Percentiles rank a stretch among this genome's conserved stretches.
These are phyloP conservation scores for Daedaleopsis nitida DNA, from an alignment of 768 basidiomycete species.

Conservation along the genomic window DNA sequence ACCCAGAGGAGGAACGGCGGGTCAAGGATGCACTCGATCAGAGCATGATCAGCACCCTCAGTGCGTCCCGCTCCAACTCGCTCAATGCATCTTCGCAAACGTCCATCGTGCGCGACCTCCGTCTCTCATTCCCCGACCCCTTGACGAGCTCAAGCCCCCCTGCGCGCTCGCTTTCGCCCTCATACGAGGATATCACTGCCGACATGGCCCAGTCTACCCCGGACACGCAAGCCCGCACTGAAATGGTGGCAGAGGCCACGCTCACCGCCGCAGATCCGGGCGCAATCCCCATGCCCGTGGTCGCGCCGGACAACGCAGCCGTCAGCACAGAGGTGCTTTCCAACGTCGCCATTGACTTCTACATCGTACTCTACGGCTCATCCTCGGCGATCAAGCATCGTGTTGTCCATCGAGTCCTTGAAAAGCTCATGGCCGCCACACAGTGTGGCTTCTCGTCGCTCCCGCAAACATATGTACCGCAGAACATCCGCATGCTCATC, in stretches of 20 bases:
- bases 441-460: conserved; percentile 29
- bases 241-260: conserved; percentile 5
- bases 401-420: conserved; percentile 59
- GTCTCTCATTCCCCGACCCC: conserved; percentile 83
- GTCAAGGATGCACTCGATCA: conserved; percentile 79
- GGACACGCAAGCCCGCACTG: conserved; percentile 20
- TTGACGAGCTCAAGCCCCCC: conserved; percentile 60
- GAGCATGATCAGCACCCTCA: conserved; percentile 80
- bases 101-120: conserved; percentile 66
- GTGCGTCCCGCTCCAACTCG: conserved; percentile 65
- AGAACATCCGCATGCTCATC: conserved; percentile 20
- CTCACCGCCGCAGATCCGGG: conserved; percentile 37
- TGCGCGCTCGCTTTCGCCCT: conserved; percentile 57
- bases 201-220: conserved; percentile 23
- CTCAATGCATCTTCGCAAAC: conserved; percentile 43
- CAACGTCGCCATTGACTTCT: conserved; percentile 45
- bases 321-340: conserved; percentile 18
- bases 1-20: conserved; percentile 62
- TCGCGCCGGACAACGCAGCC: conserved; percentile 26
- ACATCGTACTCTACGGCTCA: conserved; percentile 68
- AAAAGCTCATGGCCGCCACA: conserved; percentile 49
- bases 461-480: conserved; percentile 17
- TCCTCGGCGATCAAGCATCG: conserved; percentile 61
- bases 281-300: conserved; percentile 38
- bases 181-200: conserved; percentile 54